Evolutionary conservation across 1,139 yeast species (phyloP), one percentile per base, ranked within the genome.

Genomic region (Candida albicans): DNA sequence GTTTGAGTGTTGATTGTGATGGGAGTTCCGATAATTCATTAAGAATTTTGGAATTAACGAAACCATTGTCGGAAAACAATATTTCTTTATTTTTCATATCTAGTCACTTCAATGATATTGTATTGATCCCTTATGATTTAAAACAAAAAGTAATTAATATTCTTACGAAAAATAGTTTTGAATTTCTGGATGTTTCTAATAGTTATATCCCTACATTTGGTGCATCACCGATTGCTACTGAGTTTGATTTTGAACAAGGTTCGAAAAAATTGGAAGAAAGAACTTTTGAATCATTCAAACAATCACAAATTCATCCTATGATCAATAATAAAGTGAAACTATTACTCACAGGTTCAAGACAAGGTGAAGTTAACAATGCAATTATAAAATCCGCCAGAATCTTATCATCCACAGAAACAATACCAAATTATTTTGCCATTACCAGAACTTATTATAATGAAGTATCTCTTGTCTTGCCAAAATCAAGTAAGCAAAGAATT

Each of bases 61-160:
- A 73, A 41, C 90, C 90, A 2, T 64, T 84, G 15, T 75, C 86
- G 0, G 69, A 72, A 32, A 80, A 81, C 41, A 71, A 71, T 12
- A 80, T 84, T 30, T 73, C 88, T 2, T 67, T 84, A 29, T 82
- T 82, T 56, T 84, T 83, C 60, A 61, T 84, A 34, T 77, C 84
- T 11, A 81, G 84, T 34, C 85, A 84, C 61, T 82, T 81, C 54
- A 75, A 83, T 41, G 87, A 84, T 59, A 78, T 81, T 40, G 85
- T 84, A n/a, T 65, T 84, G 33, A 73, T 83, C 13, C 89, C 90
- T 0, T 59, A 57, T 35, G 53, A 60, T 4, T 68, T 69, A 9
- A 71, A 71, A 49, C 68, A 66, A 1, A 67, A 68, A 44, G 86
- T 81, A 0, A 58, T 76, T 2, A 55, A 56, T 27, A 72, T 79